A percentile compares a stretch with the other conserved stretches of the same genome.
phyloP scores from a whole-genome alignment of 352 stramenopile species.

The Phytophthora lateralis region DNA sequence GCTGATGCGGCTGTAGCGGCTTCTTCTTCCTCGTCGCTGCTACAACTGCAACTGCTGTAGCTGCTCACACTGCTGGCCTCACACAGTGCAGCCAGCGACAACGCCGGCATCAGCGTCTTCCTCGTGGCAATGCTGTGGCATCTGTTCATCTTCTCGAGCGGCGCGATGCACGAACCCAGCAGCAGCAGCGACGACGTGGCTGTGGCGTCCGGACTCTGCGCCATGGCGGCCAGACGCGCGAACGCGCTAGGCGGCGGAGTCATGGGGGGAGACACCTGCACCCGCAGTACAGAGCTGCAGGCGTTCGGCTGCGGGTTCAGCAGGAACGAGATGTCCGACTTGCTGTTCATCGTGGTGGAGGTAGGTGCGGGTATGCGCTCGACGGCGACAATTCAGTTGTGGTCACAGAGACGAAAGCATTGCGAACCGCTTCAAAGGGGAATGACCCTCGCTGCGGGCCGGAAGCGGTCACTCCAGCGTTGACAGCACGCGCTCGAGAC shows the following conservation, averaged over 20 bases:
- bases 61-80: constrained; percentile 20
- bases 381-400: constrained; percentile 19
- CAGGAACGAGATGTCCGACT: constrained; percentile 51
- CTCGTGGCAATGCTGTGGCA: neutral
- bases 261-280: constrained; percentile 20
- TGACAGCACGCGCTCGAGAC: neutral
- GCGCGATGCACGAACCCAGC: constrained; percentile 46
- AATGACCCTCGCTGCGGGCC: constrained; percentile 3
- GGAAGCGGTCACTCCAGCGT: neutral
- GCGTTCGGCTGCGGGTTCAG: constrained; percentile 37
- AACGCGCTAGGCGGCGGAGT: constrained; percentile 21
- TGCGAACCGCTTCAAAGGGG: neutral
- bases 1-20: neutral
- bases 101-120: constrained; percentile 14
- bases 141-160: constrained; percentile 34
- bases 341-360: constrained; percentile 36
- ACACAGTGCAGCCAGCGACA: constrained; percentile 30
- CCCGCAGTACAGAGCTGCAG: neutral
- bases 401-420: constrained; percentile 1
- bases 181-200: constrained; percentile 42
- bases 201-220: constrained; percentile 26
- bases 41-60: constrained; percentile 15
- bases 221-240: constrained; percentile 28
- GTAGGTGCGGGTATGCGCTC: constrained; percentile 4
- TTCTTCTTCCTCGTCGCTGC: constrained; percentile 20